phyloP scores from a whole-genome alignment of 139 green algal species.

The Limnomonas spitsbergensis region DNA sequence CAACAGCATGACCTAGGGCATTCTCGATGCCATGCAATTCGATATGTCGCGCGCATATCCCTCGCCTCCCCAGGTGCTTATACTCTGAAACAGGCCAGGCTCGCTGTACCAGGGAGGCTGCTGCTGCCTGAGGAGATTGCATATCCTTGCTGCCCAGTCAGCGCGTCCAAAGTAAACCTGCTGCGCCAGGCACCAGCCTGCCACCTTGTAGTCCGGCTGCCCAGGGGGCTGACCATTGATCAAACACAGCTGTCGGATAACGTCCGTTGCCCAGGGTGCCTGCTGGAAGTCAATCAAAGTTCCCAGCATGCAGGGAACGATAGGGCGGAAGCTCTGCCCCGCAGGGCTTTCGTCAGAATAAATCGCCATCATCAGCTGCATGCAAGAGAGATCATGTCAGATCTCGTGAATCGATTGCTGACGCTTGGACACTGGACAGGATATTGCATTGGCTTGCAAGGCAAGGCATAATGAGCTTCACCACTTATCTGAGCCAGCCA shows the following conservation, averaged over 20 bases:
- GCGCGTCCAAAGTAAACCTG: not conserved
- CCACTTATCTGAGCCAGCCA: no score
- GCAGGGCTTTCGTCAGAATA: not conserved
- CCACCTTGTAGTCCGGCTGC: slow-evolving; percentile 5
- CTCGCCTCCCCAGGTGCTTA: not conserved
- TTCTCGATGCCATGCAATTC: no score
- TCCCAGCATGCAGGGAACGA: slow-evolving; percentile 22
- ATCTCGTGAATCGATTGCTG: not conserved
- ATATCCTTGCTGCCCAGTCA: slow-evolving; percentile 5
- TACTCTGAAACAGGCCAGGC: not conserved
- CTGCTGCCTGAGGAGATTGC: not conserved
- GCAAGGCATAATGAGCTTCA: no score
- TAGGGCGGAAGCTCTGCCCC: not conserved
- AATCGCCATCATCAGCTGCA: slow-evolving; percentile 7
- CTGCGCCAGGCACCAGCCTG: slow-evolving; percentile 13
- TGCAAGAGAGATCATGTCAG: not conserved
- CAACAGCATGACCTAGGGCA: no score
- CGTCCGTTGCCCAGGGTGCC: slow-evolving; percentile 1
- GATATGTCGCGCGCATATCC: not conserved
- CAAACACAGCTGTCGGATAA: not conserved
- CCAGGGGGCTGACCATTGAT: not conserved
- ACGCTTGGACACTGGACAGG: not conserved
- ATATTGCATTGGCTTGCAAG: not conserved
- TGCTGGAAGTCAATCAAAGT: slow-evolving; percentile 18
- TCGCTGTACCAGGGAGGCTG: slow-evolving; percentile 1